These are phyloP conservation scores for Aspergillus cristatus DNA, from an alignment of 495 filamentous ascomycete genomes.

Conservation along the genomic window DNA sequence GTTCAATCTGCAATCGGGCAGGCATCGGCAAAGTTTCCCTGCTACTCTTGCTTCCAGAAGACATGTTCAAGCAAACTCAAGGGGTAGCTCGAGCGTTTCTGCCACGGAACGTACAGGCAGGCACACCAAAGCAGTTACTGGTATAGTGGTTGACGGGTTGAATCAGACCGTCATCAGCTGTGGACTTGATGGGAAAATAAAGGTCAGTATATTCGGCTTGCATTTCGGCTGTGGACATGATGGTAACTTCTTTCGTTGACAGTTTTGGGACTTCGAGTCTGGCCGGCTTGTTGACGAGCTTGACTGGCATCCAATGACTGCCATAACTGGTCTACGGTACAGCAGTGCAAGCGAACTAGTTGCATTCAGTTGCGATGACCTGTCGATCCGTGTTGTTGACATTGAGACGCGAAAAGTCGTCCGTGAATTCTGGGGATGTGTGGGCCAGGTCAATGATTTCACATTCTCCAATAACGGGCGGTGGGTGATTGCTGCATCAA, in stretches of 20 bases:
- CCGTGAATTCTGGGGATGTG: conserved; percentile 84
- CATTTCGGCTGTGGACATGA: no score
- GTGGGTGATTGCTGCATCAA: conserved; percentile 85
- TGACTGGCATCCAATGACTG: conserved; percentile 75
- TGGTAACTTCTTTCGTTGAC: conserved; percentile 5
- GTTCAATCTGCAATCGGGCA: conserved; percentile 93
- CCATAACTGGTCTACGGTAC: conserved; percentile 64
- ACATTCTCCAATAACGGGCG: conserved; percentile 87
- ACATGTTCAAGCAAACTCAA: conserved; percentile 45
- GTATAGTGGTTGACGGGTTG: conserved; percentile 72
- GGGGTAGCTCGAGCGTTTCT: conserved; percentile 21
- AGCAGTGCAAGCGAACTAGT: conserved; percentile 76
- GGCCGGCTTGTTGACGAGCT: conserved; percentile 72
- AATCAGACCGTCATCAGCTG: conserved; percentile 79
- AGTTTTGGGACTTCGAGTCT: conserved; percentile 87
- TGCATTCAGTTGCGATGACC: conserved; percentile 82
- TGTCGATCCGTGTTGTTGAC: conserved; percentile 81
- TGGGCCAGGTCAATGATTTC: conserved; percentile 74
- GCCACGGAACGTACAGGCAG: conserved; percentile 17
- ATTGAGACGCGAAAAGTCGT: conserved; percentile 82
- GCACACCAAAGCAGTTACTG: conserved; percentile 77
- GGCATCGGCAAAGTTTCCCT: conserved; percentile 78
- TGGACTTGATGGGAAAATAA: conserved; percentile 85
- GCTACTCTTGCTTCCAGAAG: conserved; percentile 49
- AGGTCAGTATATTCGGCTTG: conserved; percentile 29